Percentiles rank a stretch among this genome's conserved stretches.
These are phyloP conservation scores for Sugiyamaella japonica DNA, from an alignment of 1,139 yeast species.

Conservation along the genomic window DNA sequence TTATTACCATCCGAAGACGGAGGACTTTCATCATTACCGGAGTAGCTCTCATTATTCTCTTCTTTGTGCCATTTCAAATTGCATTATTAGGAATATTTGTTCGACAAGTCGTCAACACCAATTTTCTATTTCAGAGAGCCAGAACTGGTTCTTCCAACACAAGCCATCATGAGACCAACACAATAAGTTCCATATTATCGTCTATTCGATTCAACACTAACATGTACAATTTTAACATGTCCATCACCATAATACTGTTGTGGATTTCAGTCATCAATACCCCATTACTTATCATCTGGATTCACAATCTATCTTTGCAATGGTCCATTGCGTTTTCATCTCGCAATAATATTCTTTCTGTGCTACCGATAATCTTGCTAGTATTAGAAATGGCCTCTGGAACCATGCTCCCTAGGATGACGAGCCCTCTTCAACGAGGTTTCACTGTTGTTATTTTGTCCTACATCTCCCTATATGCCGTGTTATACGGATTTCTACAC, in stretches of 20 bases:
- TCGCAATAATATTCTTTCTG: slow-evolving; percentile 35
- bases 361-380: slow-evolving; percentile 35
- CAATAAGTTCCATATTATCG: slow-evolving; percentile 2
- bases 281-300: slow-evolving; percentile 42
- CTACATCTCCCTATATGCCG: slow-evolving; percentile 33
- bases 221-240: slow-evolving; percentile 24
- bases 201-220: slow-evolving; percentile 14
- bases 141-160: slow-evolving; percentile 1
- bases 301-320: slow-evolving; percentile 36
- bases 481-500: slow-evolving; percentile 39
- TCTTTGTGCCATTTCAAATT: slow-evolving; percentile 38
- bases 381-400: slow-evolving; percentile 28
- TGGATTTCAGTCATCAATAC: slow-evolving; percentile 40
- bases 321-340: slow-evolving; percentile 39
- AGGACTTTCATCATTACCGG: not conserved
- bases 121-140: slow-evolving; percentile 1
- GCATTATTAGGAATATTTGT: slow-evolving; percentile 43
- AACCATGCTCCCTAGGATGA: slow-evolving; percentile 27
- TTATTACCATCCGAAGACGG: not conserved
- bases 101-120: slow-evolving; percentile 35
- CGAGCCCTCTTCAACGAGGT: slow-evolving; percentile 19
- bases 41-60: slow-evolving; percentile 14
- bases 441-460: slow-evolving; percentile 28
- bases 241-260: slow-evolving; percentile 33
- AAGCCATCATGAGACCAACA: not conserved